A percentile compares a stretch with the other conserved stretches of the same genome.
Conservation (phyloP, 768 basidiomycete species). For the Rhizopogon vinicolor region DNA sequence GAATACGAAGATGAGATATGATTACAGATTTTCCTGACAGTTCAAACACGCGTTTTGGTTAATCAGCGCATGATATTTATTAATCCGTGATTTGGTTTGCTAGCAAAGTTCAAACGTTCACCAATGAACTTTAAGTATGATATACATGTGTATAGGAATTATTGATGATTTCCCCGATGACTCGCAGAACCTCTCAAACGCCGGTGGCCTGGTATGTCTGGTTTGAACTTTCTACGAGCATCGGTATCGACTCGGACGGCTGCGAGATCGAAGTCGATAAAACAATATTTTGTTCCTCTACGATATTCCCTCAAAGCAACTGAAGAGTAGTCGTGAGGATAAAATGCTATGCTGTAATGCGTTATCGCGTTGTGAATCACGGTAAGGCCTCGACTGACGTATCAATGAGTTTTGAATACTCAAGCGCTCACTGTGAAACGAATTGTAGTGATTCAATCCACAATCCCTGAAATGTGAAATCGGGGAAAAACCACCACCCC, state of each 20-base stretch:
- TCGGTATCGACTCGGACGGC: too few relatives aligned
- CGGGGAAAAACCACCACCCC: background rate
- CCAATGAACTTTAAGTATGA: background rate
- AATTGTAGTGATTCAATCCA: background rate
- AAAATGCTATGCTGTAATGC: background rate
- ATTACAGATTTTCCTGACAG: background rate
- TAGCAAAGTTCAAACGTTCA: background rate
- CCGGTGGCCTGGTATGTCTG: too few relatives aligned
- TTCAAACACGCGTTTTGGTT: background rate
- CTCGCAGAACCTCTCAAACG: background rate
- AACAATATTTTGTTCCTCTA: background rate
- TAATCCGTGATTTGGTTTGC: background rate
- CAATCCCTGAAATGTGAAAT: background rate
- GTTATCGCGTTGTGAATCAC: background rate
- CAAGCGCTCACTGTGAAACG: background rate
- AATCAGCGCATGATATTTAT: background rate
- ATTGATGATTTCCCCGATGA: background rate
- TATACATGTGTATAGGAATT: too few relatives aligned
- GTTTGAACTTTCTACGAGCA: background rate
- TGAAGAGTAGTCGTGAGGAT: background rate
- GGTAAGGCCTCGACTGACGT: background rate
- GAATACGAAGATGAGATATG: conserved; percentile 21
- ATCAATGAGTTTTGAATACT: background rate
- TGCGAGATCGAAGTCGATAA: background rate
- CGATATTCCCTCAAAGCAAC: background rate